phyloP scores from a whole-genome alignment of 371 early-diverging fungal species.

The Amoeboaphelidium protococcarum region DNA sequence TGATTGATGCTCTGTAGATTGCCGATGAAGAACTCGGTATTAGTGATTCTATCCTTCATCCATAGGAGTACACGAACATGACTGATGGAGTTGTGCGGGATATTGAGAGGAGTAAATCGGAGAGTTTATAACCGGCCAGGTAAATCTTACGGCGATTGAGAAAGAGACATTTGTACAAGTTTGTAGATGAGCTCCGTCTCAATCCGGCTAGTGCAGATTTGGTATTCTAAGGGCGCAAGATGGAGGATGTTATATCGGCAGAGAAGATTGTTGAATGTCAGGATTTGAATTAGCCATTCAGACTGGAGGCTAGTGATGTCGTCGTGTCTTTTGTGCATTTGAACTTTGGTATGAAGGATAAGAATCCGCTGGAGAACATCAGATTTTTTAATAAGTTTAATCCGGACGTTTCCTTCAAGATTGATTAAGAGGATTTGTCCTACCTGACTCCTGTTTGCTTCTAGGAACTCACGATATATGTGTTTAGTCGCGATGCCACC shows the following conservation, averaged over 20 bases:
- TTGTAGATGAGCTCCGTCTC: constrained; percentile 56
- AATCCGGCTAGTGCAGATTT: constrained; percentile 21
- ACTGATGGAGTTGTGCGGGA: constrained; percentile 61
- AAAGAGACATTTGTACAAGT: constrained; percentile 50
- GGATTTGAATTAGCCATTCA: constrained; percentile 20
- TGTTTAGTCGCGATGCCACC: constrained; percentile 13
- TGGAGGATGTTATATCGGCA: constrained; percentile 19
- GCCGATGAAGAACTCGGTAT: constrained; percentile 50
- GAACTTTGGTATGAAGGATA: constrained; percentile 50
- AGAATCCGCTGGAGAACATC: constrained; percentile 59
- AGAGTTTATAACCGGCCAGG: constrained; percentile 31
- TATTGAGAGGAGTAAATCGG: constrained; percentile 37
- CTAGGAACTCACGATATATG: constrained; percentile 34
- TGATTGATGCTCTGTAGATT: constrained; percentile 52
- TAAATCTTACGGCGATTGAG: constrained; percentile 39
- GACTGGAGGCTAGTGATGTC: constrained; percentile 24
- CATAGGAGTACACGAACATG: constrained; percentile 37
- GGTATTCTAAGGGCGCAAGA: neutral
- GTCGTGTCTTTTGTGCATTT: constrained; percentile 35
- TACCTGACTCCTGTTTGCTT: constrained; percentile 37
- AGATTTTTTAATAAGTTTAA: constrained; percentile 47
- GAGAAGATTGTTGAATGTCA: constrained; percentile 28
- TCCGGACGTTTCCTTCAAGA: constrained; percentile 20
- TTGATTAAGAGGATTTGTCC: constrained; percentile 37
- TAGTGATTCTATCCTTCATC: constrained; percentile 31